A percentile compares a stretch with the other conserved stretches of the same genome.
Conservation (phyloP, 2,329 filamentous ascomycete genomes). For the Fusarium keratoplasticum region DNA sequence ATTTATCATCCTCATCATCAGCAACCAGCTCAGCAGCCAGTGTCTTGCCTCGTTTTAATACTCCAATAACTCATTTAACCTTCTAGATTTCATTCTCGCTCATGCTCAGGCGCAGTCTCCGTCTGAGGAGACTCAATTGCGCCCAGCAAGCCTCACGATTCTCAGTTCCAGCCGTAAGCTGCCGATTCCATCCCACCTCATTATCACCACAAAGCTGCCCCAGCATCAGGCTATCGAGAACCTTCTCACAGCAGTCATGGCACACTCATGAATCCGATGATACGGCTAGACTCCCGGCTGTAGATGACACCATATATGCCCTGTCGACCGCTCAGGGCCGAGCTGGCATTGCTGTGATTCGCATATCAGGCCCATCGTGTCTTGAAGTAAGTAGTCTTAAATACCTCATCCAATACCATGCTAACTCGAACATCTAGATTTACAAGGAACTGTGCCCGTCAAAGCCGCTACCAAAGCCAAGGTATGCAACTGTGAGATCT, state of each 20-base stretch:
- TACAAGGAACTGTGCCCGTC: slow-evolving; percentile 63
- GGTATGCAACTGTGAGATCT: slow-evolving; percentile 78
- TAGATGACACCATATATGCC: slow-evolving; percentile 83
- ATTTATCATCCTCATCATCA: neutral
- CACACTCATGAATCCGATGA: slow-evolving; percentile 1
- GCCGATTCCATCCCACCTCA: neutral
- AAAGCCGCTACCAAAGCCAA: slow-evolving; percentile 58
- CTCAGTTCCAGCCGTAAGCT: neutral
- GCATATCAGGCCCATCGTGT: slow-evolving; percentile 85
- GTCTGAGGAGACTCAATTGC: slow-evolving; percentile 31
- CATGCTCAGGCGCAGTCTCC: slow-evolving; percentile 44
- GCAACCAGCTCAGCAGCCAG: neutral
- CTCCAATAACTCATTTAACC: neutral
- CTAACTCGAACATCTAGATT: slow-evolving; percentile 52
- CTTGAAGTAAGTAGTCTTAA: slow-evolving; percentile 63
- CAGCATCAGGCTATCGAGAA: neutral
- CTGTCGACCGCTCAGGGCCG: slow-evolving; percentile 87
- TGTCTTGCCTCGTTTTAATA: neutral
- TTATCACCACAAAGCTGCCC: neutral
- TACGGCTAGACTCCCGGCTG: slow-evolving; percentile 29
- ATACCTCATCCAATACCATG: neutral
- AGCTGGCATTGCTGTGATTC: slow-evolving; percentile 90
- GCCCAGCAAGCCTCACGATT: slow-evolving; percentile 11
- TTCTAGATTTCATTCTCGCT: neutral
- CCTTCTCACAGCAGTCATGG: slow-evolving; percentile 26